A percentile compares a stretch with the other conserved stretches of the same genome.
Conservation (phyloP, 192 early-diverging fungal species). For the Gigaspora rosea region DNA sequence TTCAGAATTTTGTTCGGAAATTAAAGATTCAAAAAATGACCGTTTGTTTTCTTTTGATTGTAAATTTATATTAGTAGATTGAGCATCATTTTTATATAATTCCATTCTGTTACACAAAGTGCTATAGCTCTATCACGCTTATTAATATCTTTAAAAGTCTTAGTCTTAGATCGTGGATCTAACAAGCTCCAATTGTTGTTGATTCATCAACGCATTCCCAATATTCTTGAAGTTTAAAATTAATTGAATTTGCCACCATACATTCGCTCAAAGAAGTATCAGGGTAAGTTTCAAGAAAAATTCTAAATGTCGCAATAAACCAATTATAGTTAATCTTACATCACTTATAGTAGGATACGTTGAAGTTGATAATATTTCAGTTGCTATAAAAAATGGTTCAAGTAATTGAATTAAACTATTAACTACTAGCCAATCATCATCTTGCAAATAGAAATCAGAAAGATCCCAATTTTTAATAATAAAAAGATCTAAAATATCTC, state of each 20-base stretch:
- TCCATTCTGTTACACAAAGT: not conserved
- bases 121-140: slow-evolving; percentile 2
- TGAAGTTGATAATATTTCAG: not conserved
- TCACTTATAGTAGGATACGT: not conserved
- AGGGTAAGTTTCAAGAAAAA: not conserved
- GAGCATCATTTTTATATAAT: slow-evolving; percentile 11
- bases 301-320: not conserved
- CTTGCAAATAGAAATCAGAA: not conserved
- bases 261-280: not conserved
- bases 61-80: slow-evolving; percentile 12
- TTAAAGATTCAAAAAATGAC: slow-evolving; percentile 17
- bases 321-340: not conserved
- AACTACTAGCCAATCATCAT: not conserved
- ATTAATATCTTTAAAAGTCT: slow-evolving; percentile 10
- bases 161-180: slow-evolving; percentile 8
- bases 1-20: slow-evolving; percentile 6
- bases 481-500: not conserved
- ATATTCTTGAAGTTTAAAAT: slow-evolving; percentile 15
- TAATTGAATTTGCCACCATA: slow-evolving; percentile 13
- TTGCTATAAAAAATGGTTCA: not conserved
- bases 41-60: slow-evolving; percentile 7
- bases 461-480: not conserved
- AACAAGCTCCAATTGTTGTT: slow-evolving; percentile 16
- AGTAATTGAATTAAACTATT: not conserved
- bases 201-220: slow-evolving; percentile 1